phyloP scores from a whole-genome alignment of 1,284 basidiomycete species.

The Jaminaea rosea region DNA sequence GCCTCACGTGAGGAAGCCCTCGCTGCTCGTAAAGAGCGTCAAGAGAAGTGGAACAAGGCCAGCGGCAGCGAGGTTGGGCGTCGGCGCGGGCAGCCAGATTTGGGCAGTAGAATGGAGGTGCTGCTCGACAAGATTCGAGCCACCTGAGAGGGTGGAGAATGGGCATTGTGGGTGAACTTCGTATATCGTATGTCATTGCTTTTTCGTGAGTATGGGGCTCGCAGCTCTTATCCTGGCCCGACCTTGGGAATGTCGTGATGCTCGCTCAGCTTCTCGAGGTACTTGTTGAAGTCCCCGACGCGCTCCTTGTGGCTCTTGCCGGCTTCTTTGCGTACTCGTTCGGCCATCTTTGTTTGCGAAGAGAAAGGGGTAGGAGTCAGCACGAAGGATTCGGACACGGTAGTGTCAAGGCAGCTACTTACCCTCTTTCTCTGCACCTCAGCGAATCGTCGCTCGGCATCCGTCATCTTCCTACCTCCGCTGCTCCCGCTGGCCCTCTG shows the following conservation, averaged over 20 bases:
- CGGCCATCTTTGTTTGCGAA: constrained; percentile 65
- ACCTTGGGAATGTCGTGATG: constrained; percentile 1
- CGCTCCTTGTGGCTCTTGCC: constrained; percentile 88
- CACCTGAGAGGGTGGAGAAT: too few relatives aligned
- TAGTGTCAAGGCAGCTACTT: constrained; percentile 45
- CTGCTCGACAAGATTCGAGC: constrained; percentile 45
- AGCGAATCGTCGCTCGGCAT: constrained; percentile 80
- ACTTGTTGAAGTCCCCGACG: constrained; percentile 71
- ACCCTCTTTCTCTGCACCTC: constrained; percentile 74
- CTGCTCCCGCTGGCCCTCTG: constrained; percentile 49
- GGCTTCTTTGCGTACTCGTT: constrained; percentile 70
- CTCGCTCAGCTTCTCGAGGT: constrained; percentile 57
- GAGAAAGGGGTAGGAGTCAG: too few relatives aligned
- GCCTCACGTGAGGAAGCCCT: constrained; percentile 28
- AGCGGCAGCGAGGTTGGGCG: constrained; percentile 30
- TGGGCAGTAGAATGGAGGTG: constrained; percentile 40
- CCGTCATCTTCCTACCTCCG: constrained; percentile 60
- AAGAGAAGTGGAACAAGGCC: constrained; percentile 36
- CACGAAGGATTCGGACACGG: not conserved
- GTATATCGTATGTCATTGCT: too few relatives aligned
- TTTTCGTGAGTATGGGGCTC: too few relatives aligned
- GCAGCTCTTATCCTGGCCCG: constrained; percentile 1
- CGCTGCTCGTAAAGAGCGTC: constrained; percentile 23
- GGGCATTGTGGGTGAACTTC: too few relatives aligned
- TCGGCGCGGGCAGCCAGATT: constrained; percentile 39